phyloP scores from a whole-genome alignment of 2,329 filamentous ascomycete species.

The Pseudocercospora crystallina region DNA sequence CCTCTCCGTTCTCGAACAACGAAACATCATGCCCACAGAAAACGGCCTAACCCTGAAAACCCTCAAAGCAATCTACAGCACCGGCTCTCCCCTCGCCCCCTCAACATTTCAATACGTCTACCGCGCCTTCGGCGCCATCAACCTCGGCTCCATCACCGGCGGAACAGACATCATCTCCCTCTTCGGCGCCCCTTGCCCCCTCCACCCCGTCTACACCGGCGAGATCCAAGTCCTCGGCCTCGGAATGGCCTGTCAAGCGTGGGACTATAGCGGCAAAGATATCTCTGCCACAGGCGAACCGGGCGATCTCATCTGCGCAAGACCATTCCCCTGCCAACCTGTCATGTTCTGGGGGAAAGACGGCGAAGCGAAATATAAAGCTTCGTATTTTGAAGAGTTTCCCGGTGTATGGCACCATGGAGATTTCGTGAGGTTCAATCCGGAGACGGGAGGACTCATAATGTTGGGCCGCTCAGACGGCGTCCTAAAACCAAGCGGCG shows the following conservation, averaged over 20 bases:
- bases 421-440: conserved; percentile 78
- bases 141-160: conserved; percentile 90
- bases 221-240: conserved; percentile 53
- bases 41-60: conserved; percentile 57
- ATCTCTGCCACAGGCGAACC: conserved; percentile 64
- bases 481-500: conserved; percentile 86
- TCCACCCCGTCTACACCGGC: conserved; percentile 50
- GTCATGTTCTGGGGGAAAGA: conserved; percentile 79
- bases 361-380: conserved; percentile 73
- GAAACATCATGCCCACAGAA: conserved; percentile 59
- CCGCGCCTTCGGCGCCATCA: conserved; percentile 77
- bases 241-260: conserved; percentile 53
- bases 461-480: conserved; percentile 95
- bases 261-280: conserved; percentile 56
- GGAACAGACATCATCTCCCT: conserved; percentile 96
- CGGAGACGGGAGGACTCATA: conserved; percentile 70
- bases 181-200: conserved; percentile 76
- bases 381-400: conserved; percentile 87
- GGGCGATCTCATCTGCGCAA: conserved; percentile 83
- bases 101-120: conserved; percentile 93
- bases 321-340: conserved; percentile 87
- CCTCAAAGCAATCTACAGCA: conserved; percentile 87
- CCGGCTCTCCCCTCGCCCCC: conserved; percentile 85
- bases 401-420: conserved; percentile 84
- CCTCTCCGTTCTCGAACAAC: conserved; percentile 84